phyloP scores from a whole-genome alignment of 768 basidiomycete species.

The Cystofilobasidium macerans region DNA sequence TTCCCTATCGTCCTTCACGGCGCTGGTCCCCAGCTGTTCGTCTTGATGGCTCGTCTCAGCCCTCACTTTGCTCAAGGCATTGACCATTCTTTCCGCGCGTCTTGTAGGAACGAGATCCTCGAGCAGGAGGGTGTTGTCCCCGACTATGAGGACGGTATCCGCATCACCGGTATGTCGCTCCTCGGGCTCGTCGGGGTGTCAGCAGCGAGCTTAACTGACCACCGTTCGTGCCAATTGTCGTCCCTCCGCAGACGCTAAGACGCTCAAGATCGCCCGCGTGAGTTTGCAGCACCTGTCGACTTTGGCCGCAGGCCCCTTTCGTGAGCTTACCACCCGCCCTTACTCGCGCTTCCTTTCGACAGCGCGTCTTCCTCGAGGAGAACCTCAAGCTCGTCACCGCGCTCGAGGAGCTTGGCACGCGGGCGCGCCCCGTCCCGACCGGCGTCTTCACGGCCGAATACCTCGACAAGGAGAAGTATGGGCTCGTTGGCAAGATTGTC shows the following conservation, averaged over 20 bases:
- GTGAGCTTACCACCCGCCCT: neutral
- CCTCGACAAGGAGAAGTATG: constrained; percentile 88
- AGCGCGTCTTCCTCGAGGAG: constrained; percentile 88
- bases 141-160: constrained; percentile 94
- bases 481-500: constrained; percentile 89
- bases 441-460: constrained; percentile 97
- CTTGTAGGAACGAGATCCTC: constrained; percentile 76
- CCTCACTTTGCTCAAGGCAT: neutral
- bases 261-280: constrained; percentile 75
- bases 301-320: neutral
- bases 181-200: too few species aligned
- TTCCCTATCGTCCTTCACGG: constrained; percentile 97
- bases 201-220: neutral
- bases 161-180: constrained; percentile 66
- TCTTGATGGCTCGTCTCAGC: neutral
- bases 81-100: too few species aligned
- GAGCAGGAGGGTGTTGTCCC: constrained; percentile 86
- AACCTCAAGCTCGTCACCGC: constrained; percentile 89
- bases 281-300: constrained; percentile 12
- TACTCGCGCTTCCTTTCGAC: neutral
- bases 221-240: too few species aligned
- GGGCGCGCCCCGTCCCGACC: constrained; percentile 92
- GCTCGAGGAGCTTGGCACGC: constrained; percentile 85
- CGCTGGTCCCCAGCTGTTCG: constrained; percentile 65
- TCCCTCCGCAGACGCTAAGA: constrained; percentile 69